Conservation (phyloP, 2,329 filamentous ascomycete species). For the Gremmenia infestans region DNA sequence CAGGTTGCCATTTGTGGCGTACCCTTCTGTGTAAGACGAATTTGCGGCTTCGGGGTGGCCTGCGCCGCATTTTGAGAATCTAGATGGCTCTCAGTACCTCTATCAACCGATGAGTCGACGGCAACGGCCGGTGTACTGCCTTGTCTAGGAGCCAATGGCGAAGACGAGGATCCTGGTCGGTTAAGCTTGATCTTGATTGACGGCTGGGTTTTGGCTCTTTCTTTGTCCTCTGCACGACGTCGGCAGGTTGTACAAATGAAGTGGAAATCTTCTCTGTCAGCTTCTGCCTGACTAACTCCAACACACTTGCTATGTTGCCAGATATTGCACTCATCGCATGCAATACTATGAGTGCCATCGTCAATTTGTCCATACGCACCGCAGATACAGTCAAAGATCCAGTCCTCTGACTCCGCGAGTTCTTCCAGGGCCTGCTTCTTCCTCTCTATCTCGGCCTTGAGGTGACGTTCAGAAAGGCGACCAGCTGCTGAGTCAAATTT, state of each 20-base stretch:
- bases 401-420: slow-evolving; percentile 66
- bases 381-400: slow-evolving; percentile 94
- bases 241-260: slow-evolving; percentile 80
- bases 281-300: slow-evolving; percentile 70
- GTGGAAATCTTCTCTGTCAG: slow-evolving; percentile 79
- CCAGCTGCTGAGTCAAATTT: slow-evolving; percentile 49
- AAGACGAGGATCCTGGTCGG: slow-evolving; percentile 45
- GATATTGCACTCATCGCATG: slow-evolving; percentile 88
- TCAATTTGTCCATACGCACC: slow-evolving; percentile 89
- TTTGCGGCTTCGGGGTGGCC: neutral
- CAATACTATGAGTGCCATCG: slow-evolving; percentile 88
- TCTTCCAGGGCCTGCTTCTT: slow-evolving; percentile 71
- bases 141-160: slow-evolving; percentile 29
- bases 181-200: slow-evolving; percentile 51
- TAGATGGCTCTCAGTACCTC: neutral
- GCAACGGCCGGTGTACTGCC: slow-evolving; percentile 15
- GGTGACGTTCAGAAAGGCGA: slow-evolving; percentile 70
- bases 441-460: slow-evolving; percentile 77
- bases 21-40: slow-evolving; percentile 1
- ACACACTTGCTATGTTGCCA: slow-evolving; percentile 98
- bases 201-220: slow-evolving; percentile 54
- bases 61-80: neutral
- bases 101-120: slow-evolving; percentile 11
- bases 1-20: slow-evolving; percentile 10
- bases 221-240: slow-evolving; percentile 58